These are phyloP conservation scores for Phycomyces blakesleeanus DNA, from an alignment of 192 early-diverging fungal species.

Conservation along the genomic window DNA sequence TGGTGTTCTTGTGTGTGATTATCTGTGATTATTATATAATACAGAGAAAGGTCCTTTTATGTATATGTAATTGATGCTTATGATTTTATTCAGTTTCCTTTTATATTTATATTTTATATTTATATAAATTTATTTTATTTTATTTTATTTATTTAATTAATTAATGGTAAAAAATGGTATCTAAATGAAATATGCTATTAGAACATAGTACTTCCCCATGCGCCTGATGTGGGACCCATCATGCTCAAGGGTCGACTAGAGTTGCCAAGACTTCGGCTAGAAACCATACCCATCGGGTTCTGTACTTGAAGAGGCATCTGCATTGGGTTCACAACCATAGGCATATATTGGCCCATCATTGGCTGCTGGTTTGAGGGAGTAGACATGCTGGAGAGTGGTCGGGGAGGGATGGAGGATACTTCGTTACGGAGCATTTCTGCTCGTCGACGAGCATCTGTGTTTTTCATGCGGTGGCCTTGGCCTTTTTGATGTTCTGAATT, in stretches of 20 bases:
- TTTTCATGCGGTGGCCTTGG: constrained; percentile 1
- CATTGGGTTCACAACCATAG: background rate
- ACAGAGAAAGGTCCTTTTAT: too few species aligned
- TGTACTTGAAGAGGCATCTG: background rate
- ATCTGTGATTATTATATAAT: too few species aligned
- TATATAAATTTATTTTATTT: too few species aligned
- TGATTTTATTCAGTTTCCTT: too few species aligned
- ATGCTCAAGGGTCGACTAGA: background rate
- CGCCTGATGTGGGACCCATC: background rate
- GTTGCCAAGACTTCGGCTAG: background rate
- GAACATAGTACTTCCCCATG: background rate
- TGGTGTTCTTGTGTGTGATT: too few species aligned
- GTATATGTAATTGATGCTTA: too few species aligned
- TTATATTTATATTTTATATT: too few species aligned
- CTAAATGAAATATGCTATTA: background rate
- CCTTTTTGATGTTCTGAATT: background rate
- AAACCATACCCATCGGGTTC: background rate
- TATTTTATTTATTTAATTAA: too few species aligned
- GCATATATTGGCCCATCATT: constrained; percentile 1
- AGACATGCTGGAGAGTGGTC: background rate
- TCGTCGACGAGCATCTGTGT: background rate
- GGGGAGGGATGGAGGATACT: constrained; percentile 8
- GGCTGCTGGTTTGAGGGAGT: background rate
- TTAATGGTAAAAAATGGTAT: too few species aligned
- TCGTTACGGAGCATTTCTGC: constrained; percentile 20